Conservation (phyloP, 768 basidiomycete species). For the Termitomyces sp. region DNA sequence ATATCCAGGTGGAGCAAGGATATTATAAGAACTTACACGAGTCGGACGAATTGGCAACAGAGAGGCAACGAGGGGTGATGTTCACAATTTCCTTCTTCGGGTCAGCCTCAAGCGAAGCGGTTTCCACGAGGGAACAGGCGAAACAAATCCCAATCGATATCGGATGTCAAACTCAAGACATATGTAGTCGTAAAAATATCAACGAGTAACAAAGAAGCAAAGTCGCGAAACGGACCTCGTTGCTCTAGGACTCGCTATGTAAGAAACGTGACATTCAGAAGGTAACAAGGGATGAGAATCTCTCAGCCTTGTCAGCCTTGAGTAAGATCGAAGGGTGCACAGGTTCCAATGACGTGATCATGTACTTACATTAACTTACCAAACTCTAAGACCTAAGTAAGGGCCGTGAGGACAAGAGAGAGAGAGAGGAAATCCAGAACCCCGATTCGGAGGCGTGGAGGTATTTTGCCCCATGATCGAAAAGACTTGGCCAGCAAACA, state of each 20-base stretch:
- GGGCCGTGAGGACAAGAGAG: not conserved
- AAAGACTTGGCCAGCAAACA: conserved; percentile 3
- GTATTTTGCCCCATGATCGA: not conserved
- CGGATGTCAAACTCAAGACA: not conserved
- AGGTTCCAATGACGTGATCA: not conserved
- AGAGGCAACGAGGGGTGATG: not conserved
- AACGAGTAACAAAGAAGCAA: not conserved
- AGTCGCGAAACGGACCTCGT: conserved; percentile 2
- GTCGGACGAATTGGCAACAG: not conserved
- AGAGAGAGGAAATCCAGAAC: not conserved
- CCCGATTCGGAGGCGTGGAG: conserved; percentile 6
- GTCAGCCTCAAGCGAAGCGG: not conserved
- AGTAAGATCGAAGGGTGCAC: not conserved
- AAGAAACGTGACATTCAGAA: too few relatives aligned
- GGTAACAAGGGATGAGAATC: not conserved
- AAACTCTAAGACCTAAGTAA: too few relatives aligned
- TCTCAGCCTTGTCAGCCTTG: too few relatives aligned
- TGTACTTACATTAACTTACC: not conserved
- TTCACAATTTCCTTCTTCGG: not conserved
- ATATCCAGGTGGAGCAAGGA: not conserved
- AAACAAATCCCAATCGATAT: not conserved
- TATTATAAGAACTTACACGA: not conserved
- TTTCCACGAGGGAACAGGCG: not conserved
- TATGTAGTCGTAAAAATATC: not conserved
- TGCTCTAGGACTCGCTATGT: not conserved